Base-by-base conservation (phyloP, 805 yeast genomes). In the Zygoascus bituminiphila region DNA sequence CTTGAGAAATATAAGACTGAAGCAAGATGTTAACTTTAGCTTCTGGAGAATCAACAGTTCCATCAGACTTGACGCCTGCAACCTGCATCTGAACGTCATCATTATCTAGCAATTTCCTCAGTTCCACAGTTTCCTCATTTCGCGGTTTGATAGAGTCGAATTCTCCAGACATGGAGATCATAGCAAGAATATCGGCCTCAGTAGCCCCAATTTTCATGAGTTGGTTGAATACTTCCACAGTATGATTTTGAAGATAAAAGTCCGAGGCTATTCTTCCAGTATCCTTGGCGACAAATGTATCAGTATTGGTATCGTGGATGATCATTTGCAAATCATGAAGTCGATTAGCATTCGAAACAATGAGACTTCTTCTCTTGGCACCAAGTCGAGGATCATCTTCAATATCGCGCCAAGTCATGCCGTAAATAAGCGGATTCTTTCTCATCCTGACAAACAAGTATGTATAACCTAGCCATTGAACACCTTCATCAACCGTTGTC, bases 401-500 rank as follows among this genome's bases (percentile, higher is more conserved):
- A 1, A 94, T 62, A 54, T 88, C 95, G 53, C 77, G 78, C 93
- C 96, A 88, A 42, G 79, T 87, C 42, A 94, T 78, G 23, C 95
- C 98, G 61, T 93, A 93, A 0, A 84, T 82, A 61, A 88, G 82
- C 1, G 99, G 98, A 54, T 88, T 91, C 61, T 88, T 85, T 50
- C 84, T 79, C 98, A 93, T 93, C 50, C 99, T 72, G 2, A 91
- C 97, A 68, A 78, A 82, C 77, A 93, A 73, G 61, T 93, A 93
- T 0, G 98, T 93, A 58, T 94, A 93, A 2, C 98, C 98, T n/a
- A 93, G 71, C 99, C 99, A 93, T 54, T 82, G 87, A 0, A 93
- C 84, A 49, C 89, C 99, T 67, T 93, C 98, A 25, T 86, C 95
- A 9, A 93, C 80, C 59, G 83, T 89, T 0, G 98, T 88, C 1